phyloP scores from a whole-genome alignment of 345 rosid genomes.

The Salix suchowensis region DNA sequence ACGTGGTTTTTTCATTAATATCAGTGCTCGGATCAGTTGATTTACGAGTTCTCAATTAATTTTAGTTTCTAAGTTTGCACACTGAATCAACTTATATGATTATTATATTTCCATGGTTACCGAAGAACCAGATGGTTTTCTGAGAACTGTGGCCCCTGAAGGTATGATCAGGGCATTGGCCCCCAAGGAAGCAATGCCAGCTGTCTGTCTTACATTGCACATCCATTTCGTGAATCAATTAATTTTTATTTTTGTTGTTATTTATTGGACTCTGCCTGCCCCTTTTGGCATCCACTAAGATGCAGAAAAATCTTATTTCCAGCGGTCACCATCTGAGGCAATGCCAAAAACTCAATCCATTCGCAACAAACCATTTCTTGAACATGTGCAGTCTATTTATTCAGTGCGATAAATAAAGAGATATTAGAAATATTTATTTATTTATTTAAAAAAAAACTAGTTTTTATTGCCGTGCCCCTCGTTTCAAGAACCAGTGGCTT shows the following conservation, averaged over 20 bases:
- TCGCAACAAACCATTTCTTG: background rate
- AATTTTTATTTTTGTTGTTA: slow-evolving; percentile 11
- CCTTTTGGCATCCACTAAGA: slow-evolving; percentile 43
- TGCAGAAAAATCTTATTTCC: background rate
- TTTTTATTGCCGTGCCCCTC: too few species aligned
- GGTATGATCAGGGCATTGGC: slow-evolving; percentile 9
- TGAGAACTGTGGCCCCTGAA: slow-evolving; percentile 1
- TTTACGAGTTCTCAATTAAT: too few species aligned
- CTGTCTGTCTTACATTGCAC: slow-evolving; percentile 27
- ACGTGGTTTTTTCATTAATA: too few species aligned
- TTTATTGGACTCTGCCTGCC: slow-evolving; percentile 7
- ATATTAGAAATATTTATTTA: too few species aligned
- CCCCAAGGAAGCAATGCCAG: slow-evolving; percentile 24
- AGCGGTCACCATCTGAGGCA: slow-evolving; percentile 19
- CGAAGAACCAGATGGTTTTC: background rate
- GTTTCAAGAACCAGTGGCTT: too few species aligned
- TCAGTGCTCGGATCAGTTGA: too few species aligned
- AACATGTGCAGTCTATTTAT: background rate
- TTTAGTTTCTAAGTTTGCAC: too few species aligned
- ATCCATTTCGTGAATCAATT: slow-evolving; percentile 46
- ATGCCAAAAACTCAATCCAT: slow-evolving; percentile 26
- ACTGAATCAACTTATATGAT: too few species aligned
- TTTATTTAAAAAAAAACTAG: too few species aligned
- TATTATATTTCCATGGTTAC: slow-evolving; percentile 11
- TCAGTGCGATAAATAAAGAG: background rate